Base-by-base conservation (phyloP, 306 rosid genomes). In the Crataegus laevigata region DNA sequence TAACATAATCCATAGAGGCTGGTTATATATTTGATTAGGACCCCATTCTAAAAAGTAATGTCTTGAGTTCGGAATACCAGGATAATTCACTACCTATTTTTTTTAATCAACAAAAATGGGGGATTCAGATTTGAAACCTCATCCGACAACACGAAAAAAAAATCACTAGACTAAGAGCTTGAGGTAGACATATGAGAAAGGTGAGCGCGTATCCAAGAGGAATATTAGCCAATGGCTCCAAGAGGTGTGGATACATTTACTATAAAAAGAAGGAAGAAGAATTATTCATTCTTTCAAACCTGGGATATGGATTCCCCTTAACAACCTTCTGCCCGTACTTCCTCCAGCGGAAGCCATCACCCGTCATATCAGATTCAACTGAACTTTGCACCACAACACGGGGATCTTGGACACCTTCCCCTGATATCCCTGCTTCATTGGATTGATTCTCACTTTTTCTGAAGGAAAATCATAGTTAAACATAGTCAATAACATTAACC, bases 281-380 rank as follows among this genome's bases (percentile, higher is more conserved):
- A 19, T 25, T 6, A 0, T 42, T 60, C 52, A 47, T 17, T 47
- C 52, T 47, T 47, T 73, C 73, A 28, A 75, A 92, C 96, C 97
- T 89, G 82, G 96, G 96, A 82, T 86, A 84, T 81, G 96, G 92
- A 85, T 89, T 94, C 21, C 97, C 97, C 87, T 92, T 90, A 26
- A 92, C 97, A 81, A 94, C 93, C 71, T 94, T 94, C 89, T 94
- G 97, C 11, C 99, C 99, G 79, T 94, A 94, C 87, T 94, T 94
- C 83, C 97, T 92, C 99, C 99, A 94, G 74, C 96, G 97, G 78
- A 89, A 88, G 60, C 97, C 96, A 77, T 94, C 96, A 47, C 91
- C 89, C 3, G 87, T 61, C 26, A 89, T 78, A 72, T 90, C 96
- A 36, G 89, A 77, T 79, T 90, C 93, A 1, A 74, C 73, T 21